These are phyloP conservation scores for Triadica sebifera DNA, from an alignment of 345 rosid genomes.

Conservation along the genomic window DNA sequence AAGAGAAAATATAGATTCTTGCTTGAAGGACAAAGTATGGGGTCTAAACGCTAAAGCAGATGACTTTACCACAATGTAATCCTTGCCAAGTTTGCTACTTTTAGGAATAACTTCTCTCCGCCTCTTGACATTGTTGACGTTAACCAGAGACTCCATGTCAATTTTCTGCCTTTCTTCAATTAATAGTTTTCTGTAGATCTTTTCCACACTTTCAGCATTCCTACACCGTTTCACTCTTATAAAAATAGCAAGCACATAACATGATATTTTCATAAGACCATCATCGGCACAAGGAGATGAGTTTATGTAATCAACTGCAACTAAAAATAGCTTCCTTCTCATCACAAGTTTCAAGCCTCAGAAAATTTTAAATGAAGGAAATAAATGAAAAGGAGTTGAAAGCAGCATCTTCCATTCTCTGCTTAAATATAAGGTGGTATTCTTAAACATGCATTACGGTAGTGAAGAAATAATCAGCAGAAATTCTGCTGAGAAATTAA, in stretches of 20 bases:
- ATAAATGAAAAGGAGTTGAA: background rate
- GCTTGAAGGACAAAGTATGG: background rate
- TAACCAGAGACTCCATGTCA: conserved; percentile 24
- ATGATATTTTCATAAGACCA: background rate
- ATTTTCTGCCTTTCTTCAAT: conserved; percentile 26
- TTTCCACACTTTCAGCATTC: conserved; percentile 12
- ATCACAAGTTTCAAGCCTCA: background rate
- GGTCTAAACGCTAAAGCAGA: background rate
- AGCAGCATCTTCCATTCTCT: background rate
- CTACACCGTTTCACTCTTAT: conserved; percentile 6
- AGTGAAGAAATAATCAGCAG: background rate
- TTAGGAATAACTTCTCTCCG: conserved; percentile 14
- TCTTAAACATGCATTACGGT: background rate
- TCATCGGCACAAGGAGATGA: background rate
- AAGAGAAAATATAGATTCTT: background rate
- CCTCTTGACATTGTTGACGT: conserved; percentile 22
- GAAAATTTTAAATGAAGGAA: background rate
- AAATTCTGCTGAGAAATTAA: background rate
- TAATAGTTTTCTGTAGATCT: conserved; percentile 20
- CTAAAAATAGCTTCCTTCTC: background rate
- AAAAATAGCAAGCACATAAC: background rate
- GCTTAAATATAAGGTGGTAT: conserved; percentile 6
- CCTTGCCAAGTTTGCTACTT: conserved; percentile 19
- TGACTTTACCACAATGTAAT: conserved; percentile 25
- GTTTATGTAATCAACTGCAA: background rate